phyloP scores from a whole-genome alignment of 805 yeast genomes.

The Kuraishia piskuri region DNA sequence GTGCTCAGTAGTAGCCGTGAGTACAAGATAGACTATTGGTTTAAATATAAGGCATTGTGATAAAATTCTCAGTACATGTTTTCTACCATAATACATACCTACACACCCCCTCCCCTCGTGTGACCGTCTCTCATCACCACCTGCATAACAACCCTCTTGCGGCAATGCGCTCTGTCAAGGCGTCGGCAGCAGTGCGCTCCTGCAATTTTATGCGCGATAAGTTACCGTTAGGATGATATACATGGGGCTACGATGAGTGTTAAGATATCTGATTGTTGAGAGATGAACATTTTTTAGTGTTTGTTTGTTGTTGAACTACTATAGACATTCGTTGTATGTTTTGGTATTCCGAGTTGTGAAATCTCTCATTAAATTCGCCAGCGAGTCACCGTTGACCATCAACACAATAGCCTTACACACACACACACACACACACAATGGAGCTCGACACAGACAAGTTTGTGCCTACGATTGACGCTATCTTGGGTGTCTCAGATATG shows the following conservation, averaged over 20 bases:
- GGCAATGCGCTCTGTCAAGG: background rate
- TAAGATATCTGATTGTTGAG: too few relatives aligned
- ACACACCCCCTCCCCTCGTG: too few relatives aligned
- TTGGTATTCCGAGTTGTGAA: background rate
- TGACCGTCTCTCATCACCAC: background rate
- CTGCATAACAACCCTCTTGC: background rate
- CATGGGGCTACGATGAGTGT: background rate
- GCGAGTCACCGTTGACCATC: background rate
- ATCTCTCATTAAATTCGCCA: background rate
- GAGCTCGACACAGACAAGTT: conserved; percentile 24
- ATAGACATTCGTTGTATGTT: background rate
- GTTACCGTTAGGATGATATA: background rate
- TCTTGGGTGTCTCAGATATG: conserved; percentile 60
- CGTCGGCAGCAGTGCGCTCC: background rate
- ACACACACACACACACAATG: background rate
- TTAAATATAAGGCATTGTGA: background rate
- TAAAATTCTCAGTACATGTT: background rate
- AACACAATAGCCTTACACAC: background rate
- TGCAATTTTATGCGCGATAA: background rate
- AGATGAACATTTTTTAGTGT: too few relatives aligned
- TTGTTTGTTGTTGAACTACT: too few relatives aligned
- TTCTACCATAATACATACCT: too few relatives aligned
- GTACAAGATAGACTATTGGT: background rate
- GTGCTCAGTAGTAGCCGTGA: background rate
- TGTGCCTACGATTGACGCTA: conserved; percentile 64